Evolutionary conservation across 176 grass and related monocot species (phyloP).

Genomic region (Lolium perenne): DNA sequence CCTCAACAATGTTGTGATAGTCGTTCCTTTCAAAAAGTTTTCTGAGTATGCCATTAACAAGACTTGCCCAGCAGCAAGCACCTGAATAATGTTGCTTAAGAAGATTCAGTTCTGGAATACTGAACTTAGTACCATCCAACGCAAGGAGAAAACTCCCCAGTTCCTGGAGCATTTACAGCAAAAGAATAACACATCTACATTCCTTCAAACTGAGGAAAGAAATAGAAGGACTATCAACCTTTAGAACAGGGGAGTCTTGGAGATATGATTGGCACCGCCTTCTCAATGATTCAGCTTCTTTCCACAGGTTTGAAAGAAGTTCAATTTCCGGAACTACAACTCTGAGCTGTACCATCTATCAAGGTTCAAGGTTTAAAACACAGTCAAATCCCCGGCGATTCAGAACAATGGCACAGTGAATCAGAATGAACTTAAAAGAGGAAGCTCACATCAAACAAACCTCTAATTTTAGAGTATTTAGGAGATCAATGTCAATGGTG

Average conservation of each 20-base stretch:
- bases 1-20: conserved; percentile 60
- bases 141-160: conserved; percentile 70
- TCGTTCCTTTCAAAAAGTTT: conserved; percentile 63
- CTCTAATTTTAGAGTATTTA: conserved; percentile 76
- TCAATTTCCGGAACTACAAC: conserved; percentile 68
- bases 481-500: conserved; percentile 56
- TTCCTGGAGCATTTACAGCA: conserved; percentile 61
- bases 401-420: conserved; percentile 34
- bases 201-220: conserved; percentile 2
- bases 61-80: conserved; percentile 74
- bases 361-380: conserved; percentile 51
- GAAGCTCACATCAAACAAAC: conserved; percentile 51
- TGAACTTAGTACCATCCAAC: conserved; percentile 58
- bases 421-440: conserved; percentile 36
- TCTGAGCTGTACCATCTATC: conserved; percentile 68
- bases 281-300: conserved; percentile 83
- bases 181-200: conserved; percentile 30
- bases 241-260: conserved; percentile 55
- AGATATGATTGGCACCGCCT: conserved; percentile 69
- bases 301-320: conserved; percentile 67
- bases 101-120: conserved; percentile 75
- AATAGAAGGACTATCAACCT: conserved; percentile 51
- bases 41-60: conserved; percentile 53
- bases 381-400: conserved; percentile 26
- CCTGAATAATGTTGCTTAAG: conserved; percentile 59